phyloP scores from a whole-genome alignment of 345 rosid genomes.

The Gossypium turneri region DNA sequence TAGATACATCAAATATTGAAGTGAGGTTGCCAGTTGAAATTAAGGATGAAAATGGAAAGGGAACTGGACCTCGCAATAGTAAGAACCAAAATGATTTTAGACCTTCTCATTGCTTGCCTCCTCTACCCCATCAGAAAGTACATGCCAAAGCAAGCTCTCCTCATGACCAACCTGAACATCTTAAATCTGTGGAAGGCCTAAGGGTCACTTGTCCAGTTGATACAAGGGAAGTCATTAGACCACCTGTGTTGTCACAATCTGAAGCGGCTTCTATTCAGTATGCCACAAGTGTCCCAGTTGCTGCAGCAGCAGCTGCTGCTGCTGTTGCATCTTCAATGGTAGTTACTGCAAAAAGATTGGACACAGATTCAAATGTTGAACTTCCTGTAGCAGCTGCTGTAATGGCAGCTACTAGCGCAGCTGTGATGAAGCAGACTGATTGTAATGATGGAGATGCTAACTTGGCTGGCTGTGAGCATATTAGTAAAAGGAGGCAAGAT shows the following conservation, averaged over 20 bases:
- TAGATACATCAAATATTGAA: conserved; percentile 41
- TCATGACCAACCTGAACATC: conserved; percentile 32
- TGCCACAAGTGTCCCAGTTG: conserved; percentile 70
- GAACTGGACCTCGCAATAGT: conserved; percentile 28
- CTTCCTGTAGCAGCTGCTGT: conserved; percentile 92
- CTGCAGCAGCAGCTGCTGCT: conserved; percentile 80
- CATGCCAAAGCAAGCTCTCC: conserved; percentile 33
- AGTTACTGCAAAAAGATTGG: conserved; percentile 76
- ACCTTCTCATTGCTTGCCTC: conserved; percentile 55
- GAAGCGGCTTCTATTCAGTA: conserved; percentile 43
- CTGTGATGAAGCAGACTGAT: conserved; percentile 61
- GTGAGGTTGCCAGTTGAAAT: conserved; percentile 35
- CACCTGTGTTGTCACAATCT: conserved; percentile 34
- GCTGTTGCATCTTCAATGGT: conserved; percentile 97
- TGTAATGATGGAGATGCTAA: conserved; percentile 55
- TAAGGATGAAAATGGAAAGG: conserved; percentile 34
- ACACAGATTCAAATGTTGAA: conserved; percentile 57
- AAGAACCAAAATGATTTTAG: conserved; percentile 42
- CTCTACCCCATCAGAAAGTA: conserved; percentile 48
- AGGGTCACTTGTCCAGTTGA: conserved; percentile 30
- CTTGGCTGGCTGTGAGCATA: conserved; percentile 42
- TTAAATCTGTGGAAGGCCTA: conserved; percentile 39
- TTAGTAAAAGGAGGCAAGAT: conserved; percentile 38
- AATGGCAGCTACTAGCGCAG: conserved; percentile 83
- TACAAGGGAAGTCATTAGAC: conserved; percentile 33